Evolutionary conservation across 2,329 filamentous ascomycete species (phyloP).

Genomic region (Trichoderma lentiforme): DNA sequence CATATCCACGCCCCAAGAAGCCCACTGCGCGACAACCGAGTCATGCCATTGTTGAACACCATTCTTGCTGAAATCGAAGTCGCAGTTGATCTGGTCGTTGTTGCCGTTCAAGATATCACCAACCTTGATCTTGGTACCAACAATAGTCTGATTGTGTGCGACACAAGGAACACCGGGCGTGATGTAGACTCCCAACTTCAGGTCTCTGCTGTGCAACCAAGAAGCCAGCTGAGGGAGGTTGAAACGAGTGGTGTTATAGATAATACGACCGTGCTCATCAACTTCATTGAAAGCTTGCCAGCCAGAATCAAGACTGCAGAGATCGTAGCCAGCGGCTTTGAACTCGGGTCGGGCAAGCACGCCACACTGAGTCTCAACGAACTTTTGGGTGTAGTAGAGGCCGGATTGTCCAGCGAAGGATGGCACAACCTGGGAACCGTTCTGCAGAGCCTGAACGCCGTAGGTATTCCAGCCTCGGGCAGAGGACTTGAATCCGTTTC

Average conservation of each 20-base stretch:
- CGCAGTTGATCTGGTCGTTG: slow-evolving; percentile 14
- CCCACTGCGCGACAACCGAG: slow-evolving; percentile 14
- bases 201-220: slow-evolving; percentile 12
- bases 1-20: slow-evolving; percentile 18
- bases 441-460: slow-evolving; percentile 15
- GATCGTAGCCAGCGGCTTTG: slow-evolving; percentile 13
- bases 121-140: slow-evolving; percentile 12
- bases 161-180: slow-evolving; percentile 16
- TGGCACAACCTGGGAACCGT: slow-evolving; percentile 16
- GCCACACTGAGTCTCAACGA: slow-evolving; percentile 19
- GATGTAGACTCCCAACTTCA: slow-evolving; percentile 17
- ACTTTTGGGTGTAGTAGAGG: slow-evolving; percentile 5
- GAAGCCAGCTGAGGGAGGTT: slow-evolving; percentile 13
- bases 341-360: slow-evolving; percentile 12
- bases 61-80: slow-evolving; percentile 13
- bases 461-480: slow-evolving; percentile 19
- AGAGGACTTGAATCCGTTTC: slow-evolving; percentile 8
- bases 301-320: slow-evolving; percentile 29
- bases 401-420: slow-evolving; percentile 17
- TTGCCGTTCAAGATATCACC: not conserved
- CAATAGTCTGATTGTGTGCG: slow-evolving; percentile 13
- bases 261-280: slow-evolving; percentile 14
- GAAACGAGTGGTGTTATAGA: slow-evolving; percentile 15
- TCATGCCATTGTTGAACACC: slow-evolving; percentile 17
- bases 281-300: slow-evolving; percentile 20